Evolutionary conservation across 176 grass and related monocot genomes (phyloP).

Genomic region (Cymbopogon citratus): DNA sequence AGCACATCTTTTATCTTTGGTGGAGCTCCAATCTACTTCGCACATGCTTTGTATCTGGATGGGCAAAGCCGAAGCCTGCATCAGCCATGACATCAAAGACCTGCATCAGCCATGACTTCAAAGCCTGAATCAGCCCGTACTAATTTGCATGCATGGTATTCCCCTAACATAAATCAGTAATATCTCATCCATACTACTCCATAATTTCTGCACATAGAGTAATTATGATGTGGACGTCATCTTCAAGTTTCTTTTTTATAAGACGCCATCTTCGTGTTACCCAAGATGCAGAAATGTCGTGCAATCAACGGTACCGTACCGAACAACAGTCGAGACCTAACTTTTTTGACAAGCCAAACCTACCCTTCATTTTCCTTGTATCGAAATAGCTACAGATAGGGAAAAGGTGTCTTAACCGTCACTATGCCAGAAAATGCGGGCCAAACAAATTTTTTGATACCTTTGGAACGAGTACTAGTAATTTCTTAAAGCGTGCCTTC

Average conservation of each 20-base stretch:
- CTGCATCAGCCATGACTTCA: slow-evolving; percentile 15
- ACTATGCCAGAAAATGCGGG: background rate
- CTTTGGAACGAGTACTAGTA: background rate
- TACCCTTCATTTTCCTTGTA: background rate
- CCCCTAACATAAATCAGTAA: too few relatives aligned
- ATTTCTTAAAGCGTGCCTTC: background rate
- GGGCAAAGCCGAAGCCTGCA: background rate
- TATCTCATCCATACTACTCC: background rate
- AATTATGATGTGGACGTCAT: background rate
- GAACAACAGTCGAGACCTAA: background rate
- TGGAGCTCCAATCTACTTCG: background rate
- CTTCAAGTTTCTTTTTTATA: background rate
- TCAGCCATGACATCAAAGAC: background rate
- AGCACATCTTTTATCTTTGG: background rate
- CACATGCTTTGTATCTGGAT: background rate
- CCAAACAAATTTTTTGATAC: background rate
- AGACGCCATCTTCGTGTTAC: background rate
- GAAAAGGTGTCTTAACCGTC: background rate
- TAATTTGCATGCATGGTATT: background rate
- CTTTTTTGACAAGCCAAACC: background rate
- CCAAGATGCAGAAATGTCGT: background rate
- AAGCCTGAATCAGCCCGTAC: background rate
- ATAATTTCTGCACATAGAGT: background rate
- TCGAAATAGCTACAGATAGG: background rate
- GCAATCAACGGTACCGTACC: background rate